Evolutionary conservation across 2,329 filamentous ascomycete genomes (phyloP), one percentile per base, ranked within the genome.

Genomic region (Penicillium sp.): DNA sequence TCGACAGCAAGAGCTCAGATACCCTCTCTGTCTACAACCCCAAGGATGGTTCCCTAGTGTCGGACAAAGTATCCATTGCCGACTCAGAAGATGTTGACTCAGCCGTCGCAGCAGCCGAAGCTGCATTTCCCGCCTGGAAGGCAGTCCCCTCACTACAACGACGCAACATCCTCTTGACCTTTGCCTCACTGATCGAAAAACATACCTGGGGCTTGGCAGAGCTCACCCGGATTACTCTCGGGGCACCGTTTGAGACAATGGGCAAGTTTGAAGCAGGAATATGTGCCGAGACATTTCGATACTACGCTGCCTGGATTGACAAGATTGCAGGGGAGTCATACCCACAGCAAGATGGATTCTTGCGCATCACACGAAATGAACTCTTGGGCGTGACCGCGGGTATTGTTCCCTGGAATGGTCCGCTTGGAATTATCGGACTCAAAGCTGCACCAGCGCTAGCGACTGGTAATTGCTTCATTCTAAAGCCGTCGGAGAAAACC

Each of bases 331-430:
- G 29, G 4, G 29, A 31, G 29, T 26, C 59, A 63, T 26, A 63
- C 55, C 2, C 62, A 60, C 4, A 56, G 56, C 3, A 64, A 63
- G 10, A 62, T 71, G 11, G 70, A 8, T 37, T 31, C 29, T 19
- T 37, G 35, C 35, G 35, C 4, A 16, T 31, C 11, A 31, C 11
- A 6, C 16, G 33, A 37, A 16, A 37, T 9, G 33, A 49, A 33
- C 47, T 33, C 3, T 49, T 39, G 6, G 47, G 47, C 7, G 22
- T 49, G n/a, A 21, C 14, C 19, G 47, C 31, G 8, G 47, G 19
- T 37, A 92, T 93, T 73, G 93, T 93, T 69, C 90, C 90, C 62
- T 92, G 89, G 89, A 93, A 93, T 82, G 92, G 91, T 80, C 90
- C 90, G 11, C 77, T 93, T 49, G 83, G 90, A 75, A 92, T 92